Evolutionary conservation across 176 grass and related monocot species (phyloP).

Genomic region (Eremochloa ophiuroides): DNA sequence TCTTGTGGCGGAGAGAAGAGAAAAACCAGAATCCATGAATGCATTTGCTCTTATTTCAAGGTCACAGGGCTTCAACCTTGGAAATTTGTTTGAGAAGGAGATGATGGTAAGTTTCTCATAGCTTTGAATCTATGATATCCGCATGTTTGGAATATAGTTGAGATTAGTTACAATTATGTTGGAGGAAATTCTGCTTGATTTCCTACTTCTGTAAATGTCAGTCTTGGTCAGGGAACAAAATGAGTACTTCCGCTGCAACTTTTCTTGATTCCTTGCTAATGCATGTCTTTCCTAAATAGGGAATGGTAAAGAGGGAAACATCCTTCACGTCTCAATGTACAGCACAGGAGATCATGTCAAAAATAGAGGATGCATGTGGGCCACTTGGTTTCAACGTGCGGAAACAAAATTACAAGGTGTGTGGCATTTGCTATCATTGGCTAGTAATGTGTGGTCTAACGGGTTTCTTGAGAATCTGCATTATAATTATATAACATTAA

Average conservation of each 20-base stretch:
- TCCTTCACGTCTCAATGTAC: slow-evolving; percentile 76
- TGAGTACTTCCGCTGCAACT: not conserved
- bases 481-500: not conserved
- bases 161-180: not conserved
- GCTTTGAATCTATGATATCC: not conserved
- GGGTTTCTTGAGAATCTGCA: not conserved
- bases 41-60: slow-evolving; percentile 98
- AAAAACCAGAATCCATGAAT: slow-evolving; percentile 96
- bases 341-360: slow-evolving; percentile 93
- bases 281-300: slow-evolving; percentile 35
- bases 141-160: not conserved
- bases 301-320: slow-evolving; percentile 70
- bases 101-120: slow-evolving; percentile 43
- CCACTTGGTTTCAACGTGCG: slow-evolving; percentile 95
- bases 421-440: not conserved
- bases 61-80: slow-evolving; percentile 97
- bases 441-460: not conserved
- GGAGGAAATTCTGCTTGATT: not conserved
- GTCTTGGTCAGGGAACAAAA: not conserved
- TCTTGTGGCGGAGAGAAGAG: slow-evolving; percentile 83
- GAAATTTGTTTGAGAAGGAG: slow-evolving; percentile 96
- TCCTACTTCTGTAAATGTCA: not conserved
- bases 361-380: slow-evolving; percentile 83
- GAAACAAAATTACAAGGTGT: slow-evolving; percentile 98
- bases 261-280: slow-evolving; percentile 19